Conservation (phyloP, 2,329 filamentous ascomycete species). For the Aureobasidium sp. region DNA sequence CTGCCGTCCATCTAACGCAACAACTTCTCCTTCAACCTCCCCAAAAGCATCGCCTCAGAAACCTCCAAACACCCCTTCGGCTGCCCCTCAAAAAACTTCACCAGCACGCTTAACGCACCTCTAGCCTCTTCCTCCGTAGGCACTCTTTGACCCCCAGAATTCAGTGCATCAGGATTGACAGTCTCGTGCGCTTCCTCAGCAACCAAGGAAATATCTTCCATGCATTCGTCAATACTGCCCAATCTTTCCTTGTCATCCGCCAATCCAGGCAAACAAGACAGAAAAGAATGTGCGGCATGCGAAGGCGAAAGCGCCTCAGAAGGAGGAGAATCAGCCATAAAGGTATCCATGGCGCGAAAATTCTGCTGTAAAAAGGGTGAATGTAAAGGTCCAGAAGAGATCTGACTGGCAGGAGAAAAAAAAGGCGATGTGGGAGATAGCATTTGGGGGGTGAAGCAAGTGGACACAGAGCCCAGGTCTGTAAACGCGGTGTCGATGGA, state of each 20-base stretch:
- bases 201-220: constrained; percentile 25
- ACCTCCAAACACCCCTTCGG: constrained; percentile 64
- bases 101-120: constrained; percentile 70
- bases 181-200: not conserved
- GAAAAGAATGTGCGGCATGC: not conserved
- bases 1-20: too few relatives aligned
- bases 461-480: constrained; percentile 47
- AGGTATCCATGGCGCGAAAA: constrained; percentile 64
- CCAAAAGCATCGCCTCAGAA: constrained; percentile 67
- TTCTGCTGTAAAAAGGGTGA: constrained; percentile 57
- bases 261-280: not conserved
- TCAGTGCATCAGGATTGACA: not conserved
- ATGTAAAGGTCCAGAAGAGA: not conserved
- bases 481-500: constrained; percentile 63
- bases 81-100: constrained; percentile 72
- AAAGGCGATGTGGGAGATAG: constrained; percentile 71
- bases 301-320: constrained; percentile 20
- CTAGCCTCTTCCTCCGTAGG: constrained; percentile 79
- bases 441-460: constrained; percentile 59
- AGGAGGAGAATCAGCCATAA: constrained; percentile 39
- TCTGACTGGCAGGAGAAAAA: constrained; percentile 62
- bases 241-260: constrained; percentile 17
- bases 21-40: constrained; percentile 80
- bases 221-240: constrained; percentile 35
- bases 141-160: constrained; percentile 1